A percentile compares a stretch with the other conserved stretches of the same genome.
phyloP scores from a whole-genome alignment of 2,329 filamentous ascomycete species.

The Trichophyton schoenleinii region DNA sequence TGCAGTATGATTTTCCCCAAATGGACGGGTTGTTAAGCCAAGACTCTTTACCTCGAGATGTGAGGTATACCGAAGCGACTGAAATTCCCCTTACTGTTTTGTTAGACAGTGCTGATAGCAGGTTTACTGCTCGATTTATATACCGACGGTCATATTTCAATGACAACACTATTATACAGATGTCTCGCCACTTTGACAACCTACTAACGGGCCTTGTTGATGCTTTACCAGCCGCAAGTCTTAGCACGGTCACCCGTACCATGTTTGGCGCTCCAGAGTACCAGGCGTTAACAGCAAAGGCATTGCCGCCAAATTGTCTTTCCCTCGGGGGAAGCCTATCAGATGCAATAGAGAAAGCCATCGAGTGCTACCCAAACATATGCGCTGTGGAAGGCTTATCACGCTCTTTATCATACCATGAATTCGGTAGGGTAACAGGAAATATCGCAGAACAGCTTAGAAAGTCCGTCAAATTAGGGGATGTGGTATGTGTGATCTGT shows the following conservation, averaged over 20 bases:
- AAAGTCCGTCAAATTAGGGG: not conserved
- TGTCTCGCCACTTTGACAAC: not conserved
- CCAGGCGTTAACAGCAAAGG: not conserved
- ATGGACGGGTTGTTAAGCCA: not conserved
- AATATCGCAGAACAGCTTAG: not conserved
- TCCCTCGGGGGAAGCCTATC: not conserved
- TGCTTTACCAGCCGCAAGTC: not conserved
- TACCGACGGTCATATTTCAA: not conserved
- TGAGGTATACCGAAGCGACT: not conserved
- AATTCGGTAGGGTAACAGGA: not conserved
- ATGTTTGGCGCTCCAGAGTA: not conserved
- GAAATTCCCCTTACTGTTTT: not conserved
- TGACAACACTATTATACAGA: not conserved
- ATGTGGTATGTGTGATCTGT: not conserved
- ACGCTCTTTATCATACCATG: not conserved
- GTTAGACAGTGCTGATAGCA: not conserved
- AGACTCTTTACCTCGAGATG: not conserved
- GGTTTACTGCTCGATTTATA: not conserved
- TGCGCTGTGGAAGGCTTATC: not conserved
- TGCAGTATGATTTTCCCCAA: slow-evolving; percentile 1
- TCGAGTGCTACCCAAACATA: not conserved
- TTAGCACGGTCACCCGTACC: not conserved
- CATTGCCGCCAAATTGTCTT: not conserved
- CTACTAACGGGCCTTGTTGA: not conserved
- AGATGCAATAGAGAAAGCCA: not conserved